Percentiles rank a stretch among this genome's conserved stretches.
Evolutionary conservation across 306 rosid species (phyloP).

Genomic region (Vigna hirtella): DNA sequence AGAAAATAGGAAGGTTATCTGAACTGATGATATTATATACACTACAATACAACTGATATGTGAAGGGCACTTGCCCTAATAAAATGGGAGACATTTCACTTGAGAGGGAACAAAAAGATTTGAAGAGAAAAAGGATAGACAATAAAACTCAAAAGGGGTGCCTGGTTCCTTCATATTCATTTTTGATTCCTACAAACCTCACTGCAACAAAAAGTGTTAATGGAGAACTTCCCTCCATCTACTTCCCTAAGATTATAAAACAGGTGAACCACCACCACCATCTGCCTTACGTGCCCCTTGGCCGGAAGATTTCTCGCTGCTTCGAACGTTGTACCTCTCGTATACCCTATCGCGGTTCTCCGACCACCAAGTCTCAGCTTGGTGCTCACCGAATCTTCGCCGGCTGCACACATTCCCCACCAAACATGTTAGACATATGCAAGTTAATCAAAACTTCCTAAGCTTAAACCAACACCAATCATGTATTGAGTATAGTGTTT

Average conservation of each 20-base stretch:
- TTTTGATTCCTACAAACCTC: slow-evolving; percentile 50
- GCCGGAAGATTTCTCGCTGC: slow-evolving; percentile 72
- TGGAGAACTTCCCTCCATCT: slow-evolving; percentile 52
- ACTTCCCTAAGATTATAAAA: slow-evolving; percentile 63
- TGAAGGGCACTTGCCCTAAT: slow-evolving; percentile 68
- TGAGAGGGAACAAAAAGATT: slow-evolving; percentile 2
- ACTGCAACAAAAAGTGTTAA: slow-evolving; percentile 64
- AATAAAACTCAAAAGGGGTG: slow-evolving; percentile 42
- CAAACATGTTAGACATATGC: slow-evolving; percentile 37
- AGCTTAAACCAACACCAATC: slow-evolving; percentile 3
- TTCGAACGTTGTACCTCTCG: slow-evolving; percentile 83
- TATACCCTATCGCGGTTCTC: slow-evolving; percentile 93
- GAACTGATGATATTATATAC: slow-evolving; percentile 72
- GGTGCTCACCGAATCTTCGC: slow-evolving; percentile 96
- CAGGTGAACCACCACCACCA: slow-evolving; percentile 65
- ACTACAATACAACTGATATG: slow-evolving; percentile 74
- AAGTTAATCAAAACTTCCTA: not conserved
- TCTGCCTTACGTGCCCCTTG: slow-evolving; percentile 62
- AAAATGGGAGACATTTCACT: slow-evolving; percentile 54
- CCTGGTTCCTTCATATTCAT: slow-evolving; percentile 47
- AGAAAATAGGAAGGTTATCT: slow-evolving; percentile 47
- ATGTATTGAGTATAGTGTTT: not conserved
- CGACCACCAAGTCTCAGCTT: slow-evolving; percentile 99
- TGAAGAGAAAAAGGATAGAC: slow-evolving; percentile 31
- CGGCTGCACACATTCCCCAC: slow-evolving; percentile 70